Evolutionary conservation across 2,329 filamentous ascomycete genomes (phyloP).

Genomic region (Cyclaneusma minus): DNA sequence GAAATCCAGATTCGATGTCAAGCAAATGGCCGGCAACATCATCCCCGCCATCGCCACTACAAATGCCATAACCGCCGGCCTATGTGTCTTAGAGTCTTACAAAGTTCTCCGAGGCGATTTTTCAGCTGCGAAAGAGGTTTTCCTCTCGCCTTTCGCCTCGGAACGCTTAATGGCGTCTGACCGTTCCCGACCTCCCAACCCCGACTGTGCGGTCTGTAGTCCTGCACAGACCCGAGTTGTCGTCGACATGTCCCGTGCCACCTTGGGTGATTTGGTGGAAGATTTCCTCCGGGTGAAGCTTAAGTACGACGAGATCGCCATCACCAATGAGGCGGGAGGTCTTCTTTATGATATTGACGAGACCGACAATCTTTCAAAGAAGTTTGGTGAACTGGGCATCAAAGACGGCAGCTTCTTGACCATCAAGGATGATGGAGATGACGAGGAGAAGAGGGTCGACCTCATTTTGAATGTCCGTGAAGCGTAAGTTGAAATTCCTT

Average conservation of each 20-base stretch:
- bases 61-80: conserved; percentile 85
- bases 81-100: conserved; percentile 85
- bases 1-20: conserved; percentile 90
- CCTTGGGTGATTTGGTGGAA: conserved; percentile 65
- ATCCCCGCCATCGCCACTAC: conserved; percentile 97
- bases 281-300: conserved; percentile 54
- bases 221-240: conserved; percentile 51
- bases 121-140: conserved; percentile 63
- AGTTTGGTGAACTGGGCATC: conserved; percentile 61
- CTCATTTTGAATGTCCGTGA: conserved; percentile 57
- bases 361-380: conserved; percentile 71
- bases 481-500: conserved; percentile 28
- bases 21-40: conserved; percentile 98
- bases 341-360: conserved; percentile 85
- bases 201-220: conserved; percentile 70
- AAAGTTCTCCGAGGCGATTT: conserved; percentile 70
- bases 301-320: conserved; percentile 69
- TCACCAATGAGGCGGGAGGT: conserved; percentile 56
- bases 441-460: conserved; percentile 61
- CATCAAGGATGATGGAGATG: conserved; percentile 68
- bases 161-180: conserved; percentile 44
- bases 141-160: conserved; percentile 53
- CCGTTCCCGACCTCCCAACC: conserved; percentile 49
- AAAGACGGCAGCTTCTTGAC: conserved; percentile 63
- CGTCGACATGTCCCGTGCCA: conserved; percentile 57